These are phyloP conservation scores for Pythium sp. DNA, from an alignment of 352 stramenopile species.

Conservation along the genomic window DNA sequence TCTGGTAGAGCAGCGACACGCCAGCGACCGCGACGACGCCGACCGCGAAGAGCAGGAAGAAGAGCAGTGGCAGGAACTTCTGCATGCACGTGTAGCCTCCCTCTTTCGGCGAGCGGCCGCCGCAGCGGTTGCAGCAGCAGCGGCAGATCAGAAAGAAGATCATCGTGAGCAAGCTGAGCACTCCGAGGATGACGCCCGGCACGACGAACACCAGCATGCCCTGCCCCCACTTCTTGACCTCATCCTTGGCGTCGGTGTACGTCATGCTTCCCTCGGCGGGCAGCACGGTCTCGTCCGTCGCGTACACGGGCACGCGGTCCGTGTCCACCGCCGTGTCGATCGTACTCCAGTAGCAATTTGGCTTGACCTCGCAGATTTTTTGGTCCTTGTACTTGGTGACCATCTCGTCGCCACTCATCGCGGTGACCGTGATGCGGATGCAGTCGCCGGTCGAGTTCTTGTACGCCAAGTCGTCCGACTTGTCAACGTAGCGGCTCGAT, in stretches of 20 bases:
- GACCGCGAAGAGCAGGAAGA: conserved; percentile 61
- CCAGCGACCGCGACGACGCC: conserved; percentile 45
- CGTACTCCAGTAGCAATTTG: conserved; percentile 63
- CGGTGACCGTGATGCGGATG: conserved; percentile 24
- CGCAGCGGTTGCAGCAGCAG: conserved; percentile 75
- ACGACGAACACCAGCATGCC: conserved; percentile 52
- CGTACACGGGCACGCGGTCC: conserved; percentile 27
- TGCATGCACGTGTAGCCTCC: conserved; percentile 67
- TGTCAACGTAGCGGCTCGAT: conserved; percentile 35
- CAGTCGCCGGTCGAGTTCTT: conserved; percentile 34
- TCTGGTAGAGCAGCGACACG: conserved; percentile 54
- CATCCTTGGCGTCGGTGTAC: conserved; percentile 21
- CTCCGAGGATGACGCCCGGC: conserved; percentile 48
- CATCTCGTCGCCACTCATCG: conserved; percentile 24
- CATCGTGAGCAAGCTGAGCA: conserved; percentile 65
- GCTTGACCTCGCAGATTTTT: conserved; percentile 47
- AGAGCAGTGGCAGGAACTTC: conserved; percentile 63
- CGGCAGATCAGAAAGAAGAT: conserved; percentile 72
- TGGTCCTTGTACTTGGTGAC: conserved; percentile 27
- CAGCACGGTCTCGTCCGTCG: conserved; percentile 9
- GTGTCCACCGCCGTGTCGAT: conserved; percentile 31
- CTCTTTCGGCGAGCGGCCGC: conserved; percentile 46
- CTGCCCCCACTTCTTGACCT: conserved; percentile 50
- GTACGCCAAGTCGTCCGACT: conserved; percentile 32
- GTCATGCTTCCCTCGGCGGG: conserved; percentile 20